Evolutionary conservation across 2,329 filamentous ascomycete species (phyloP), one percentile per base, ranked within the genome.

Genomic region (Aspergillus vadensis): DNA sequence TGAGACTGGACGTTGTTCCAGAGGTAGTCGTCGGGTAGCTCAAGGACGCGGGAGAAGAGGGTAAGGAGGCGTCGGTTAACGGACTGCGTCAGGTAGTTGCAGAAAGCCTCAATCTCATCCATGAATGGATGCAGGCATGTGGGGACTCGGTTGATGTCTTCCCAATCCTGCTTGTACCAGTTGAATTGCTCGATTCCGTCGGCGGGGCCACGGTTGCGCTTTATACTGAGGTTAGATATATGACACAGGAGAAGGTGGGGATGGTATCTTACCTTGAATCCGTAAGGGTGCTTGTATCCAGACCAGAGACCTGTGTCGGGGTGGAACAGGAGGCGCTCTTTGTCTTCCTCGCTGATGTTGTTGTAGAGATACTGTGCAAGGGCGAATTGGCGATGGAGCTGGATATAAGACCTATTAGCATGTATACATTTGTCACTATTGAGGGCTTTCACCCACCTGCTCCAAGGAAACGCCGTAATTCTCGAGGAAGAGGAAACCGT

Each of bases 171-270:
- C 23, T 74, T 77, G 71, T 83, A 84, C 77, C 78, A 83, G 70
- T 84, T 84, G 70, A 83, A 84, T 61, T 84, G 82, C 63, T 84
- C 82, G 57, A 83, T 83, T 3, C 81, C 81, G 65, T 83, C 82
- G 15, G 75, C 67, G 12, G 73, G 66, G 1, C 79, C 80, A 2
- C 73, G 76, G 41, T 79, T 69, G 49, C 80, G 78, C 76, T 80
- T 56, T 39, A 25, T n/a, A 0, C 7, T 2, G 10, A 5, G 5
- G n/a, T 59, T 17, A 58, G 39, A 8, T 47, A 23, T 23, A 19
- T 4, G 2, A 9, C 10, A 30, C n/a, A 9, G 25, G 23, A 19
- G 23, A 23, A 17, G 15, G 30, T 1, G 2, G 1, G 54, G 7
- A 7, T 10, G 12, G 17, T 21, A 2, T 21, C 57, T 59, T 69